A percentile compares a stretch with the other conserved stretches of the same genome.
Conservation (phyloP, 768 basidiomycete genomes). For the Psilocybe tampanensis region DNA sequence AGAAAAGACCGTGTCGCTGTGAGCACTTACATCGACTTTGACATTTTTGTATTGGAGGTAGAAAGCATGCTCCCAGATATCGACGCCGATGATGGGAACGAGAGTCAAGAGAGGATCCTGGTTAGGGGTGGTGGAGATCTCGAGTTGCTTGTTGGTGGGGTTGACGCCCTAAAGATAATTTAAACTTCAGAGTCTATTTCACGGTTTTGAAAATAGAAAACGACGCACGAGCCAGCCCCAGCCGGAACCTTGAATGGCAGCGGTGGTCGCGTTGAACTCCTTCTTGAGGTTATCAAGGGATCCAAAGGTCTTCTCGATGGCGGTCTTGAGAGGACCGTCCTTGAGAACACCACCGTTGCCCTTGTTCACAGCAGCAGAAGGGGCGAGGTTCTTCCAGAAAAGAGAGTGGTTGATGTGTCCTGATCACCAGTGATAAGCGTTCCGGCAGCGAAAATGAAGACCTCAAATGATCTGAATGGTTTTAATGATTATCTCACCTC, state of each 20-base stretch:
- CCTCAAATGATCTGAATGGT: too few species aligned
- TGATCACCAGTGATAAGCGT: slow-evolving; percentile 32
- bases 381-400: slow-evolving; percentile 95
- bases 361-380: slow-evolving; percentile 50
- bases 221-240: slow-evolving; percentile 94
- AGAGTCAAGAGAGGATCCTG: slow-evolving; percentile 87
- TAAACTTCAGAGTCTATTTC: neutral
- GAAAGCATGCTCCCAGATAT: slow-evolving; percentile 96
- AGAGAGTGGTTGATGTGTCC: slow-evolving; percentile 94
- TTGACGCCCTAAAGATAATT: slow-evolving; percentile 66
- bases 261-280: slow-evolving; percentile 84
- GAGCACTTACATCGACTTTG: slow-evolving; percentile 78
- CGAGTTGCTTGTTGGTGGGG: slow-evolving; percentile 66
- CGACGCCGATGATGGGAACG: slow-evolving; percentile 86
- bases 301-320: slow-evolving; percentile 68
- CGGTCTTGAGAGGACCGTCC: slow-evolving; percentile 66
- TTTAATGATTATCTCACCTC: slow-evolving; percentile 67
- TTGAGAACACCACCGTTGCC: slow-evolving; percentile 62
- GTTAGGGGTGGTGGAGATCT: slow-evolving; percentile 91
- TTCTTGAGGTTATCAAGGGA: slow-evolving; percentile 71
- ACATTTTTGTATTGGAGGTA: slow-evolving; percentile 97
- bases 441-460: neutral
- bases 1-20: neutral
- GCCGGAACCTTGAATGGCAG: slow-evolving; percentile 88
- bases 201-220: neutral